Base-by-base conservation (phyloP, 2,329 filamentous ascomycete species). In the Ceratocystis variospora region DNA sequence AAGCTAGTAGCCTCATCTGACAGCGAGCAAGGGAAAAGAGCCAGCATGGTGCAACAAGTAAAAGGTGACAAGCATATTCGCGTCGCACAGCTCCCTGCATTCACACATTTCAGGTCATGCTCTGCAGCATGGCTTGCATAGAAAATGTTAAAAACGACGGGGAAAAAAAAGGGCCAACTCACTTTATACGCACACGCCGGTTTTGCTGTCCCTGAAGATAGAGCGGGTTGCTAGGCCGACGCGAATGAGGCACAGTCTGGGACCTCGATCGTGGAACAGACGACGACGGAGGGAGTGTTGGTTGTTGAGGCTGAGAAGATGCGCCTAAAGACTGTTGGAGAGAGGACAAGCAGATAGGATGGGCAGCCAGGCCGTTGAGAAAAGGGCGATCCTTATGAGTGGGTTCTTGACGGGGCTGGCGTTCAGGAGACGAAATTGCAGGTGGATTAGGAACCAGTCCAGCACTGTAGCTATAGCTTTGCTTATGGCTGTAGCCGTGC, bases 361-460 rank as follows among this genome's bases (percentile, higher is more conserved):
- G 64, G 1, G 64, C 65, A 41, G 67, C 46, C 5, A 66, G 46
- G 41, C 67, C 64, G 62, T 68, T 65, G 12, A 68, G 64, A 12
- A 66, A 68, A 5, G 63, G 22, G 17, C 64, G 37, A 46, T 45
- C 64, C 10, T 53, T 61, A 22, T 22, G 19, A 25, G 41, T 22
- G 7, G 28, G 53, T 31, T 33, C 28, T 12, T 59, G 53, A 10
- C 28, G 53, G 7, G 28, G 53, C 15, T 33, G 53, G 53, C 5
- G 28, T 3, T 59, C 22, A 17, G 53, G 53, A 4, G 17, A 59
- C 46, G 5, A 7, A 33, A 15, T 25, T 5, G 53, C 19, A 28
- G 50, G 10, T 10, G n/a, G n/a, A 12, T 25, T 31, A 37, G 28
- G 28, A 59, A n/a, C 25, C 28, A n/a, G 53, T 37, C 53, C 53